phyloP scores from a whole-genome alignment of 2,329 filamentous ascomycete genomes.

The Lasiodiplodia theobromae region DNA sequence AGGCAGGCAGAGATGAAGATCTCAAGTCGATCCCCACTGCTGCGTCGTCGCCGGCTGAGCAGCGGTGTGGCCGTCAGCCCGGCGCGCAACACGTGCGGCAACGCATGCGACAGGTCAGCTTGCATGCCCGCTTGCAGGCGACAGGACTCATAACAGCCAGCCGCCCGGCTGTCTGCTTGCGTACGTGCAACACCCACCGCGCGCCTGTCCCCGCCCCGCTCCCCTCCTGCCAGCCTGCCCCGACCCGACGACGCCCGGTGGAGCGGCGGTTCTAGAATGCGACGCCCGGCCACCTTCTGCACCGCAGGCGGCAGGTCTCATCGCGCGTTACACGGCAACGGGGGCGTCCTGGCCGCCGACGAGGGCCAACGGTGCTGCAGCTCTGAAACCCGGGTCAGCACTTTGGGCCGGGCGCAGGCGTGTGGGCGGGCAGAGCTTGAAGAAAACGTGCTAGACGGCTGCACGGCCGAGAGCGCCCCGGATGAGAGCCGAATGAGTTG shows the following conservation, averaged over 20 bases:
- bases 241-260: neutral
- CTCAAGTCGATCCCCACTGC: constrained; percentile 28
- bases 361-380: constrained; percentile 28
- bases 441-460: constrained; percentile 26
- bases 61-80: constrained; percentile 25
- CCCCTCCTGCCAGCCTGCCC: neutral
- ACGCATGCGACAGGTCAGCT: constrained; percentile 23
- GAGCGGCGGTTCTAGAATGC: constrained; percentile 20
- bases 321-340: constrained; percentile 24
- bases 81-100: constrained; percentile 11
- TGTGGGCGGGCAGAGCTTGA: constrained; percentile 21
- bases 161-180: constrained; percentile 14
- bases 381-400: constrained; percentile 29
- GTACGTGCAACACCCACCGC: constrained; percentile 7
- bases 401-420: constrained; percentile 18
- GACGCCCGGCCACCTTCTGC: neutral
- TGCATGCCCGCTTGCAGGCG: constrained; percentile 15
- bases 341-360: constrained; percentile 9
- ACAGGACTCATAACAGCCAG: constrained; percentile 17
- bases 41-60: constrained; percentile 10
- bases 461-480: constrained; percentile 4
- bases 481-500: constrained; percentile 14
- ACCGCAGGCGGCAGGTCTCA: constrained; percentile 11
- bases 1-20: constrained; percentile 29
- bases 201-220: neutral